Evolutionary conservation across 306 rosid species (phyloP).

Genomic region (Comarum palustre): DNA sequence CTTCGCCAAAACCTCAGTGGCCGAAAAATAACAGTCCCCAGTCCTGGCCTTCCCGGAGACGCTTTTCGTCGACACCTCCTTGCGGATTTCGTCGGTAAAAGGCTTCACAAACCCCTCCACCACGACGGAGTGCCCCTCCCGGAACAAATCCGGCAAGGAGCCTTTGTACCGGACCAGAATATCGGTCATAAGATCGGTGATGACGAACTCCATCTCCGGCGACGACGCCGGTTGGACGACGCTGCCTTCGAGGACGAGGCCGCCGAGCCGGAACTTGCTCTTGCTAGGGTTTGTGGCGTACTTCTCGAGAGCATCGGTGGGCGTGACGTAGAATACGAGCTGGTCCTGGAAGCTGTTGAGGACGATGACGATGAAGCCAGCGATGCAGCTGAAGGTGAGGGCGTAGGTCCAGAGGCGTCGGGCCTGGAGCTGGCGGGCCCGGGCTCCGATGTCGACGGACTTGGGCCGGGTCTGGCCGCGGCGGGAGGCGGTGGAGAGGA

Average conservation of each 20-base stretch:
- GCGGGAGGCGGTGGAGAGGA: constrained; percentile 67
- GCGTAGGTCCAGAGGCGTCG: constrained; percentile 91
- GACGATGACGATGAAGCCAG: constrained; percentile 80
- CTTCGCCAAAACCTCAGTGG: constrained; percentile 85
- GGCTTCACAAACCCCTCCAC: constrained; percentile 89
- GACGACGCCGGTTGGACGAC: constrained; percentile 67
- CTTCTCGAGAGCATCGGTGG: constrained; percentile 67
- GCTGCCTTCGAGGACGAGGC: constrained; percentile 89
- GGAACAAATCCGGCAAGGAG: constrained; percentile 74
- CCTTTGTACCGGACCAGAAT: constrained; percentile 75
- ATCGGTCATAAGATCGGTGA: constrained; percentile 84
- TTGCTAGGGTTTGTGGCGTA: constrained; percentile 57
- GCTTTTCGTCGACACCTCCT: constrained; percentile 44
- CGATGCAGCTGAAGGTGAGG: constrained; percentile 55
- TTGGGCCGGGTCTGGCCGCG: constrained; percentile 49
- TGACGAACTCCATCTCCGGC: constrained; percentile 72
- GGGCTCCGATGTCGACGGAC: constrained; percentile 61
- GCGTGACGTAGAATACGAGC: constrained; percentile 80
- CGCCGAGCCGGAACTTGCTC: constrained; percentile 79
- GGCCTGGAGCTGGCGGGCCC: constrained; percentile 82
- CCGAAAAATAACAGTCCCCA: constrained; percentile 63
- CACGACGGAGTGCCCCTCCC: constrained; percentile 92
- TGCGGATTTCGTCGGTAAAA: constrained; percentile 57
- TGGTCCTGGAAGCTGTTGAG: constrained; percentile 75
- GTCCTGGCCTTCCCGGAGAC: constrained; percentile 70